Conservation (phyloP, 345 rosid genomes). For the Acer saccharum region DNA sequence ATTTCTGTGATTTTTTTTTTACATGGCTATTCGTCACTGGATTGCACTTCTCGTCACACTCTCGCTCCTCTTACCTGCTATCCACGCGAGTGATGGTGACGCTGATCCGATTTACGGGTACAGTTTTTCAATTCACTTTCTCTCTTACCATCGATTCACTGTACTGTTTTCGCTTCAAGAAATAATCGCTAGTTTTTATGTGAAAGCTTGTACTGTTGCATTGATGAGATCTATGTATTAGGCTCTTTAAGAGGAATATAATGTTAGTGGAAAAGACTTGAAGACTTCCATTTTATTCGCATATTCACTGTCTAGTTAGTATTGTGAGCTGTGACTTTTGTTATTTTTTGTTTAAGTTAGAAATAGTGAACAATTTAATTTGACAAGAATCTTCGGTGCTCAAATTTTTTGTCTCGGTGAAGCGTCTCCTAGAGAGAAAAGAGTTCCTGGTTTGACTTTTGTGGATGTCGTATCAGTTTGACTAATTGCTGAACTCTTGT, state of each 20-base stretch:
- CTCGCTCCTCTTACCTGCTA: slow-evolving; percentile 33
- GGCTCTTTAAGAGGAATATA: not conserved
- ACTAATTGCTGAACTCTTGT: not conserved
- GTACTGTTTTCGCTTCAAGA: not conserved
- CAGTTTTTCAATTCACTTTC: slow-evolving; percentile 11
- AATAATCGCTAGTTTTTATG: not conserved
- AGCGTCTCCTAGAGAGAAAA: not conserved
- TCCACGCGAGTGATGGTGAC: slow-evolving; percentile 77
- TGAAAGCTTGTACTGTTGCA: not conserved
- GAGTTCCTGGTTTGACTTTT: slow-evolving; percentile 8
- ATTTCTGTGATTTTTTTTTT: slow-evolving; percentile 17
- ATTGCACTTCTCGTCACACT: slow-evolving; percentile 38
- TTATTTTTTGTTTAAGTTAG: no score
- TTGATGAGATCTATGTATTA: not conserved
- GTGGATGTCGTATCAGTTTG: not conserved
- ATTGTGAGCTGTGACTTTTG: not conserved
- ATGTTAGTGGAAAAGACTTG: not conserved
- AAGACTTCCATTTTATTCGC: not conserved
- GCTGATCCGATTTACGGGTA: slow-evolving; percentile 87
- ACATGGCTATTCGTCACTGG: slow-evolving; percentile 42
- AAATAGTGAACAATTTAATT: not conserved
- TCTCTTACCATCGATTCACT: not conserved
- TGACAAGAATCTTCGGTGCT: not conserved
- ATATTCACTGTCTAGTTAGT: not conserved
- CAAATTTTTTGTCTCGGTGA: not conserved